phyloP scores from a whole-genome alignment of 768 basidiomycete species.

The Naganishia vaughanmartiniae region DNA sequence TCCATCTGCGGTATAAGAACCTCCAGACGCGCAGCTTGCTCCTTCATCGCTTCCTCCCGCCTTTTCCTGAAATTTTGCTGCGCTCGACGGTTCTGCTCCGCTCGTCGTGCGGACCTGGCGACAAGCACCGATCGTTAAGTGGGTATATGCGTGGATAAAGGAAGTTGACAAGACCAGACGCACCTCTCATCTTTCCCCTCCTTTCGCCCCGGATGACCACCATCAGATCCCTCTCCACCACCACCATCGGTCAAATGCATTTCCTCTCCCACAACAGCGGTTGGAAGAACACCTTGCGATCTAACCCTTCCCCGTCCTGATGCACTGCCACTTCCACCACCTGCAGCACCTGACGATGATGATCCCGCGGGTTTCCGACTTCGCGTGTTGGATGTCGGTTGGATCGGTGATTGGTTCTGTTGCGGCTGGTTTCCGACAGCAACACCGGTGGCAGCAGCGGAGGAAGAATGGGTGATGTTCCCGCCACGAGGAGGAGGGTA shows the following conservation, averaged over 20 bases:
- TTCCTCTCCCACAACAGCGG: neutral
- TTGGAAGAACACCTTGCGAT: too few species aligned
- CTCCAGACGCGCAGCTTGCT: conserved; percentile 24
- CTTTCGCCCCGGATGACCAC: conserved; percentile 6
- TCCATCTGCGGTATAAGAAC: conserved; percentile 17
- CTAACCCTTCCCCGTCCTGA: too few species aligned
- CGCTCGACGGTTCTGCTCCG: conserved; percentile 91
- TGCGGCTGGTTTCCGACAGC: too few species aligned
- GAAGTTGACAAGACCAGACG: neutral
- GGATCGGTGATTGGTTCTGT: too few species aligned
- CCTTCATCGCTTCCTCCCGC: conserved; percentile 59
- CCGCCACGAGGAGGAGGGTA: too few species aligned
- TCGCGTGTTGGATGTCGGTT: too few species aligned
- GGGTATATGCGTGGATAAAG: neutral
- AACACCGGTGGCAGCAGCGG: too few species aligned
- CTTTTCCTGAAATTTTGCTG: conserved; percentile 88
- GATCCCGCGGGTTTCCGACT: too few species aligned
- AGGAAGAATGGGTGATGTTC: too few species aligned
- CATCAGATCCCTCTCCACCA: neutral
- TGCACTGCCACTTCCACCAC: too few species aligned
- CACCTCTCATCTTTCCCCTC: conserved; percentile 20
- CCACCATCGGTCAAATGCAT: neutral
- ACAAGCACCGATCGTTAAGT: neutral
- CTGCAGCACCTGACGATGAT: too few species aligned
- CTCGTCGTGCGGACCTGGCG: conserved; percentile 59